Conservation (phyloP, 148 eudicot genomes). For the Talinum fruticosum region DNA sequence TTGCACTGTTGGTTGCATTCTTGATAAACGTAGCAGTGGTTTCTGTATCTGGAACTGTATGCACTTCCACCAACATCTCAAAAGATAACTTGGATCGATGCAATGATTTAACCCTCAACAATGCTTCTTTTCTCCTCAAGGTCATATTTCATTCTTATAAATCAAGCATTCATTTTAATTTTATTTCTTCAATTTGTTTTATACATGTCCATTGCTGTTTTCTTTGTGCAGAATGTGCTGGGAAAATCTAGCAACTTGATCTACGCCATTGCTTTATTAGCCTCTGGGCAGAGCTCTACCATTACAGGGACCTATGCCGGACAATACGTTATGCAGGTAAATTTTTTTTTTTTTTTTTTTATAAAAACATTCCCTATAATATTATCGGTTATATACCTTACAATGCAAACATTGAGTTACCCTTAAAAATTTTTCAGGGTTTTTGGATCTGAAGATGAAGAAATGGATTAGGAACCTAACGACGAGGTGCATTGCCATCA, state of each 20-base stretch:
- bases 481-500: constrained; percentile 45
- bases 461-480: constrained; percentile 38
- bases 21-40: constrained; percentile 60
- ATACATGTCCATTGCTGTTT: not conserved
- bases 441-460: constrained; percentile 40
- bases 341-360: too few relatives aligned
- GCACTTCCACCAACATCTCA: constrained; percentile 35
- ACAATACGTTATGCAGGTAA: constrained; percentile 76
- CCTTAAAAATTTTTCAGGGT: constrained; percentile 25
- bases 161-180: not conserved
- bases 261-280: constrained; percentile 64
- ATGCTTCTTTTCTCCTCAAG: constrained; percentile 71
- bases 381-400: too few relatives aligned
- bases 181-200: not conserved
- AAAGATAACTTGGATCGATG: constrained; percentile 28
- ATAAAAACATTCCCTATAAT: not conserved
- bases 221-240: constrained; percentile 36
- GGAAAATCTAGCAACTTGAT: constrained; percentile 55
- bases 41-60: constrained; percentile 61
- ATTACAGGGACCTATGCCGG: constrained; percentile 89
- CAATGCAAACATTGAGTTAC: too few relatives aligned
- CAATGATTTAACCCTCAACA: constrained; percentile 50
- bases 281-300: constrained; percentile 78
- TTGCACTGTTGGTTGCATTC: constrained; percentile 63
- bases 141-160: not conserved